Conservation (phyloP, 495 filamentous ascomycete species). For the Wilcoxina mikolae region DNA sequence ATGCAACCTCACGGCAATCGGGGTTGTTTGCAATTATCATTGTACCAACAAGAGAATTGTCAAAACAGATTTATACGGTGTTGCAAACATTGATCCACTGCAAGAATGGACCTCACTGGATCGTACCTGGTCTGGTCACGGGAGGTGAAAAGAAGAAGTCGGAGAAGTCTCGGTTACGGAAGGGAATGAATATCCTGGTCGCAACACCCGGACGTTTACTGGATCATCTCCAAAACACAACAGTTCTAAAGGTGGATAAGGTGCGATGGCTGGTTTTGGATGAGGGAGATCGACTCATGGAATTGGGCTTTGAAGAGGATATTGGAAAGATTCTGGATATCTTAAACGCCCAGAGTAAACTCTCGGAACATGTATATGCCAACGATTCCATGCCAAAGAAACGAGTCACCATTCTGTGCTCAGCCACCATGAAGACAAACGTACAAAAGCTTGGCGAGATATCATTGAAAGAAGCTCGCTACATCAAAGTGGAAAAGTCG, state of each 20-base stretch:
- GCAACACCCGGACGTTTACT: conserved; percentile 81
- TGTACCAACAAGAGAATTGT: conserved; percentile 81
- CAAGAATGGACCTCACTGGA: conserved; percentile 53
- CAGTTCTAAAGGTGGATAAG: conserved; percentile 71
- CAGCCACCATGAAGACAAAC: conserved; percentile 91
- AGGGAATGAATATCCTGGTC: conserved; percentile 87
- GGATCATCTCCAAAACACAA: conserved; percentile 84
- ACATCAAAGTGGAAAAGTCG: conserved; percentile 53
- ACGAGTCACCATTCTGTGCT: conserved; percentile 81
- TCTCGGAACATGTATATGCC: conserved; percentile 27
- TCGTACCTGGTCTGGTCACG: conserved; percentile 81
- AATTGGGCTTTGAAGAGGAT: conserved; percentile 89
- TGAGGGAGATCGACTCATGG: conserved; percentile 92
- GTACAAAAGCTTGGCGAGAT: conserved; percentile 85
- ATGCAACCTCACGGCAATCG: conserved; percentile 49
- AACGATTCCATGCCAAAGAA: conserved; percentile 48
- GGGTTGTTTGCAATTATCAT: conserved; percentile 85
- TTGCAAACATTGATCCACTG: conserved; percentile 68
- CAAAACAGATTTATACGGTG: conserved; percentile 79
- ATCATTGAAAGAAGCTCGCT: conserved; percentile 80
- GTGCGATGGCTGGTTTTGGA: conserved; percentile 89
- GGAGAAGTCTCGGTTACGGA: conserved; percentile 82
- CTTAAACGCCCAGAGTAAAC: conserved; percentile 54
- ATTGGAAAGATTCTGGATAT: conserved; percentile 50
- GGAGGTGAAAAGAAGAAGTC: conserved; percentile 96